Base-by-base conservation (phyloP, 192 early-diverging fungal genomes). In the Mortierella alpina region DNA sequence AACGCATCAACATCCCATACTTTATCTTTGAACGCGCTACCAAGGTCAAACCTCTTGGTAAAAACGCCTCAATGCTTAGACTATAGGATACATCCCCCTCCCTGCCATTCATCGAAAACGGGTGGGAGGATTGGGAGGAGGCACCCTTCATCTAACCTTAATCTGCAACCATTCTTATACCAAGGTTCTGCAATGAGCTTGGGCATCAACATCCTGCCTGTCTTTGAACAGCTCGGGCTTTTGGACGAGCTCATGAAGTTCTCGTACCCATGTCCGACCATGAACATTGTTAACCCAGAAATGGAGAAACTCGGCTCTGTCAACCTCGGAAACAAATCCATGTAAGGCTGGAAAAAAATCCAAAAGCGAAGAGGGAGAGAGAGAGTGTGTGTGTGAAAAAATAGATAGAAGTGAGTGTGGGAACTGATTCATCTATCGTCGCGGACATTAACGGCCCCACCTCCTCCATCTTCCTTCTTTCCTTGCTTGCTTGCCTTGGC, bases 181-280 rank as follows among this genome's bases (percentile, higher is more conserved):
- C 12, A 31, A 72, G 70, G 75, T 11, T 39, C 75, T 7, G 59
- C 55, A 13, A 70, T 78, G 68, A 31, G 63, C 15, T 10, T 78
- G 14, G 45, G 63, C 45, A 49, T 69, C 22, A 78, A 70, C 18
- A 66, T 71, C 68, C 58, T 66, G 23, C 75, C 75, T 4, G 45
- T 70, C 5, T 64, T 78, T n/a, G 63, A 67, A 13, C 75, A 78
- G 9, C 45, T 78, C 15, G 75, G 75, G 0, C 52, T 78, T 1
- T 22, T 66, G 17, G 69, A 78, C 0, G 68, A 78, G 5, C 7
- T 71, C 7, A 13, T 63, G 45, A 62, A 60, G 45, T 50, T 78
- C 15, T 70, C 75, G 7, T 23, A 61, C 18, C 68, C 62, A 17
- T 65, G 46, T 58, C 22, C 40, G 23, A 53, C 4, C 8, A 22